A percentile compares a stretch with the other conserved stretches of the same genome.
These are phyloP conservation scores for Chrysanthemum makinoi DNA, from an alignment of 129 eudicot genomes.

Conservation along the genomic window DNA sequence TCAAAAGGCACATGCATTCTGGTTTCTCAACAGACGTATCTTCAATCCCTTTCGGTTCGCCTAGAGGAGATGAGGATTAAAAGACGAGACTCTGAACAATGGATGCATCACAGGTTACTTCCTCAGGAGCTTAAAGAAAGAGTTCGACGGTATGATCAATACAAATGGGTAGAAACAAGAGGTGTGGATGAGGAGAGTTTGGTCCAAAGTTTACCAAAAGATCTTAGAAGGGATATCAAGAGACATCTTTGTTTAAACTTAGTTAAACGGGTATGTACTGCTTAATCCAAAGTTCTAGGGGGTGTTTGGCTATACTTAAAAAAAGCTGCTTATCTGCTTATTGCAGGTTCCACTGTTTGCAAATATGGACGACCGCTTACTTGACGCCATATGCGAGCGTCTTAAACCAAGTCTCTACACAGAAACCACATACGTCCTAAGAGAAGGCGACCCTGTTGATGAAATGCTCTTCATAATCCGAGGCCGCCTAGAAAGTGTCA, in stretches of 20 bases:
- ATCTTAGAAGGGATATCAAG: slow-evolving; percentile 87
- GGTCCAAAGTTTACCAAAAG: slow-evolving; percentile 87
- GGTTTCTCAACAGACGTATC: slow-evolving; percentile 65
- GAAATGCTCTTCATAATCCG: slow-evolving; percentile 90
- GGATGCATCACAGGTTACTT: slow-evolving; percentile 97
- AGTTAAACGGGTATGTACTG: slow-evolving; percentile 70
- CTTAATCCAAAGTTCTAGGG: not conserved
- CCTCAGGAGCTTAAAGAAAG: slow-evolving; percentile 85
- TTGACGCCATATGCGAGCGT: slow-evolving; percentile 89
- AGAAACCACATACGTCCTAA: slow-evolving; percentile 54
- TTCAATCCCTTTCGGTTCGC: slow-evolving; percentile 86
- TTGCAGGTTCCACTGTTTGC: slow-evolving; percentile 86
- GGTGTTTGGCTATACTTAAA: no score
- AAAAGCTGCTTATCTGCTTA: no score
- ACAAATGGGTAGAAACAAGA: slow-evolving; percentile 94
- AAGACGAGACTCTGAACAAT: slow-evolving; percentile 88
- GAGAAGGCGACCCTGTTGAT: slow-evolving; percentile 91
- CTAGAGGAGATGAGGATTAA: slow-evolving; percentile 92
- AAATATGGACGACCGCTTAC: slow-evolving; percentile 82
- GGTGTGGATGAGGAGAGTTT: slow-evolving; percentile 94
- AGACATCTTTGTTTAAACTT: slow-evolving; percentile 88
- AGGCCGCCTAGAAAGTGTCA: slow-evolving; percentile 83
- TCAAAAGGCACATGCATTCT: slow-evolving; percentile 2
- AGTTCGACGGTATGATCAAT: slow-evolving; percentile 85
- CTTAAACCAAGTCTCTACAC: slow-evolving; percentile 88